Conservation (phyloP, 2,329 filamentous ascomycete species). For the Hortaea werneckii region DNA sequence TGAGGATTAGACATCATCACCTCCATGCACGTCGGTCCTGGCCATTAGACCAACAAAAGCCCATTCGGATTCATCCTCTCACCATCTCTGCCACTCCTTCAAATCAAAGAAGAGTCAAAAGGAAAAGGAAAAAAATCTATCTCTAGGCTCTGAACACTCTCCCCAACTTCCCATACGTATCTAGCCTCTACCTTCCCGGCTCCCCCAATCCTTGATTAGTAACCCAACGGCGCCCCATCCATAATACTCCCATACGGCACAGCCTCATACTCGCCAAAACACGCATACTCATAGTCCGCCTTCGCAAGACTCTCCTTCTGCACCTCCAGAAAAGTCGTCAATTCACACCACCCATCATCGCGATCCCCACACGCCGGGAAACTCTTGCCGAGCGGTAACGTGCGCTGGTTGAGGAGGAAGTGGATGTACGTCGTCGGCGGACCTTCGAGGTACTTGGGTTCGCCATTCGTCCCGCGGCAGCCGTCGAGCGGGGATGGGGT, state of each 20-base stretch:
- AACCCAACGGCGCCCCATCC: slow-evolving; percentile 37
- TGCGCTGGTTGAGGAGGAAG: slow-evolving; percentile 59
- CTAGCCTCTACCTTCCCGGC: too few species aligned
- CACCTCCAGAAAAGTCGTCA: slow-evolving; percentile 55
- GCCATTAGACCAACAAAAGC: too few species aligned
- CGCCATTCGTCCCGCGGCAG: slow-evolving; percentile 33
- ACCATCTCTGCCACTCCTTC: too few species aligned
- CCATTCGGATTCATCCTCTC: too few species aligned
- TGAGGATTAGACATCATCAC: too few species aligned
- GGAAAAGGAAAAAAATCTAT: too few species aligned
- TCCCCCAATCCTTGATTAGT: too few species aligned
- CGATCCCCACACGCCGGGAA: slow-evolving; percentile 55
- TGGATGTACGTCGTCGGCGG: slow-evolving; percentile 58
- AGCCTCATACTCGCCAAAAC: slow-evolving; percentile 48
- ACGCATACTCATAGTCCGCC: slow-evolving; percentile 56
- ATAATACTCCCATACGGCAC: slow-evolving; percentile 40
- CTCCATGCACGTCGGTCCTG: too few species aligned
- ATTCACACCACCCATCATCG: slow-evolving; percentile 68
- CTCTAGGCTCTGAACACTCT: too few species aligned
- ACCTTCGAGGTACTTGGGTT: slow-evolving; percentile 37
- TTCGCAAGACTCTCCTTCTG: slow-evolving; percentile 47
- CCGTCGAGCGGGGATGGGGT: slow-evolving; percentile 53
- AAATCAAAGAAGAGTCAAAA: too few species aligned
- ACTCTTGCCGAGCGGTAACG: slow-evolving; percentile 56
- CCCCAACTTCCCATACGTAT: too few species aligned